A percentile compares a stretch with the other conserved stretches of the same genome.
Conservation (phyloP, 164 flowering plant species). For the Vitis amurensis region DNA sequence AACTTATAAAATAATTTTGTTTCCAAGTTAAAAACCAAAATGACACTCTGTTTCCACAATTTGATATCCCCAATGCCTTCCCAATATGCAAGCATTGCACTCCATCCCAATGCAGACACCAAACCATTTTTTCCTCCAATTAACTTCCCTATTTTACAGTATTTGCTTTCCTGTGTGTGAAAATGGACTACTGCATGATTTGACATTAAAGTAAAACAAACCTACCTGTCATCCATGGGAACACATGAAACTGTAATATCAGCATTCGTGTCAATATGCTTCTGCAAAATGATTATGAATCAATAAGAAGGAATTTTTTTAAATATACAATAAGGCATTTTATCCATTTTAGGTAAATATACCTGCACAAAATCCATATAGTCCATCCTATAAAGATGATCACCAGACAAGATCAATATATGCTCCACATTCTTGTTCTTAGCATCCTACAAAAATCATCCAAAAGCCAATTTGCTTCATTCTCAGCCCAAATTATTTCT, state of each 20-base stretch:
- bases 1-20: no score
- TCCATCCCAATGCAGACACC: no score
- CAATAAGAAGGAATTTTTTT: not conserved
- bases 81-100: no score
- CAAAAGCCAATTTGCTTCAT: not conserved
- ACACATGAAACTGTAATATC: slow-evolving; percentile 93
- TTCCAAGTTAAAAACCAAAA: no score
- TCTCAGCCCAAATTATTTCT: not conserved
- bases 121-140: no score
- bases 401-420: slow-evolving; percentile 88
- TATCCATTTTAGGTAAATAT: not conserved
- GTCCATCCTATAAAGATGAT: slow-evolving; percentile 94
- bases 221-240: slow-evolving; percentile 89
- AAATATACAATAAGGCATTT: no score
- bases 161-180: no score
- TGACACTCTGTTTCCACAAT: no score
- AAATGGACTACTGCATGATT: no score
- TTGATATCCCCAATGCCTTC: no score
- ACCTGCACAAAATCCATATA: slow-evolving; percentile 97
- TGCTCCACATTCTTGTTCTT: slow-evolving; percentile 85
- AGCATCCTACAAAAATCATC: slow-evolving; percentile 58
- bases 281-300: slow-evolving; percentile 53
- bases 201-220: slow-evolving; percentile 1
- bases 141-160: no score
- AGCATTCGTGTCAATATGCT: slow-evolving; percentile 84